Percentiles rank a stretch among this genome's conserved stretches.
Conservation (phyloP, 129 eudicot species). For the Smallanthus sonchifolius region DNA sequence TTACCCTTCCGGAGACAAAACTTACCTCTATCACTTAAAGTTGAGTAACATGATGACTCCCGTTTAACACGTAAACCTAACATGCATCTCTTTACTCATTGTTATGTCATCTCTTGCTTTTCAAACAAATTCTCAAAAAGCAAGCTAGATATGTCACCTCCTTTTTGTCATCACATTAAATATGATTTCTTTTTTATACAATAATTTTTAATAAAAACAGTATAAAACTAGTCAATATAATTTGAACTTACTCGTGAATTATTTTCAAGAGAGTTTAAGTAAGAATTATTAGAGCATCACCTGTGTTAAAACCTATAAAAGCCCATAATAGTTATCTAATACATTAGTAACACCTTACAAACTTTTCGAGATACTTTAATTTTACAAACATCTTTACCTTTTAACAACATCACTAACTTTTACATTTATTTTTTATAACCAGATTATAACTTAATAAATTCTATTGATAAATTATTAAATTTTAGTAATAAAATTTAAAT, state of each 20-base stretch:
- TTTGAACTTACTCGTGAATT: background rate
- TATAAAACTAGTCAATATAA: background rate
- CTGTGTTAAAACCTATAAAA: no score
- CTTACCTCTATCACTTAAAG: slow-evolving; percentile 19
- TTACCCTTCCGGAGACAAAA: slow-evolving; percentile 27
- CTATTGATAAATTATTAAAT: no score
- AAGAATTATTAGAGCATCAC: background rate
- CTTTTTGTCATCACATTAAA: slow-evolving; percentile 13
- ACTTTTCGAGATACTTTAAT: no score
- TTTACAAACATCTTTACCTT: no score
- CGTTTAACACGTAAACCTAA: slow-evolving; percentile 50
- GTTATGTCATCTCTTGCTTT: slow-evolving; percentile 25
- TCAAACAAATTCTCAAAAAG: slow-evolving; percentile 17
- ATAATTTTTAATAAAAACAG: background rate
- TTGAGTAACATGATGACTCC: slow-evolving; percentile 31
- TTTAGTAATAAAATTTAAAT: no score
- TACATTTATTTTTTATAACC: no score
- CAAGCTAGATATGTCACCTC: slow-evolving; percentile 30
- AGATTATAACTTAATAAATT: no score
- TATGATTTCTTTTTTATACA: background rate
- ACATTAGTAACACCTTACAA: no score
- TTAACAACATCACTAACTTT: no score
- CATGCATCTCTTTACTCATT: slow-evolving; percentile 33
- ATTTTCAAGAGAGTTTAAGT: background rate
- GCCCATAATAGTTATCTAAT: no score